Conservation (phyloP, 805 yeast genomes). For the Ascoidea tarda region DNA sequence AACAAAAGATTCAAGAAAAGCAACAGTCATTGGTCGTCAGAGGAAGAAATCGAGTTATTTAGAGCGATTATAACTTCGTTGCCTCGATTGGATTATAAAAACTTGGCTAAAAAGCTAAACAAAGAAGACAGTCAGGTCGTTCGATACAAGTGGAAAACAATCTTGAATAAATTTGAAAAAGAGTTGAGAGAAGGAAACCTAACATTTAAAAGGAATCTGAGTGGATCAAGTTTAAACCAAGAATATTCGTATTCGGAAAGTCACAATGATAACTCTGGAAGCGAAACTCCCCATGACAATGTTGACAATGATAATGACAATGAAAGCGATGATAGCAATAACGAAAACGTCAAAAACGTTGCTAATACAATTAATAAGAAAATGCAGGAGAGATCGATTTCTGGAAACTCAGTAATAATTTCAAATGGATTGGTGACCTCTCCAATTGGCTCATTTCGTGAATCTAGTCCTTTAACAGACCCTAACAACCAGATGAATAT, state of each 20-base stretch:
- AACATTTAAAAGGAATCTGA: neutral
- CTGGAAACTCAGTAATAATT: no score
- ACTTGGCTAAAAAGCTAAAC: constrained; percentile 27
- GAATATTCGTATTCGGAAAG: neutral
- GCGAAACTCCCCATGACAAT: neutral
- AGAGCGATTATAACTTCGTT: neutral
- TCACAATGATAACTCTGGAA: neutral
- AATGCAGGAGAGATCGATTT: no score
- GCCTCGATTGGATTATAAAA: constrained; percentile 11
- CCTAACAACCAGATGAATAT: no score
- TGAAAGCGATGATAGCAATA: neutral
- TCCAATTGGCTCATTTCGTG: no score
- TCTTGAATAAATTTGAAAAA: no score
- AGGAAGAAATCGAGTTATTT: neutral
- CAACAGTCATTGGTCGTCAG: neutral
- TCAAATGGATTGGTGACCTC: no score
- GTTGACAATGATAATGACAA: neutral
- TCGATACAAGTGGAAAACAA: neutral
- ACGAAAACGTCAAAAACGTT: neutral
- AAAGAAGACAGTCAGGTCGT: constrained; percentile 1
- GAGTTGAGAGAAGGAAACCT: neutral
- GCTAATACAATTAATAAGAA: no score
- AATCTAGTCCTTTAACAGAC: no score
- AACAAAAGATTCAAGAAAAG: neutral
- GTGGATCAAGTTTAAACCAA: neutral